phyloP scores from a whole-genome alignment of 225 moss, liverwort and hornwort species.

The Antitrichia curtipendula region DNA sequence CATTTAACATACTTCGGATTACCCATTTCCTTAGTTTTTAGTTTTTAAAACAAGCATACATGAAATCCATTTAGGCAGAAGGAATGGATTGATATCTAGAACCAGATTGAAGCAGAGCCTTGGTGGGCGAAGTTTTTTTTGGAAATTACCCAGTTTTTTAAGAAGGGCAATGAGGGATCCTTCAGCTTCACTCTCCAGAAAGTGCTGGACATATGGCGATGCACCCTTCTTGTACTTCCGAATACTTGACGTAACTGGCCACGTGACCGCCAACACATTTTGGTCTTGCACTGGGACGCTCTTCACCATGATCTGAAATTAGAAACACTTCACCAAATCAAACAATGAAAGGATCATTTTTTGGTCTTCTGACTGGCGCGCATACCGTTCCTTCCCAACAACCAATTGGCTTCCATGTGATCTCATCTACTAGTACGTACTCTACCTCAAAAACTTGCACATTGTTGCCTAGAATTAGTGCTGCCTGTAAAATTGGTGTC shows the following conservation, averaged over 20 bases:
- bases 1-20: background rate
- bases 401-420: background rate
- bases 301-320: slow-evolving; percentile 67
- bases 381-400: background rate
- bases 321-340: background rate
- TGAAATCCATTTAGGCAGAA: background rate
- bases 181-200: slow-evolving; percentile 80
- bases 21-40: background rate
- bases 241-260: slow-evolving; percentile 64
- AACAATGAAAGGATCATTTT: background rate
- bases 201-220: slow-evolving; percentile 67
- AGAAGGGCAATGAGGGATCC: slow-evolving; percentile 85
- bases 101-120: background rate
- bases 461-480: background rate
- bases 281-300: slow-evolving; percentile 72
- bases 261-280: slow-evolving; percentile 53
- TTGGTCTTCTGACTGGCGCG: background rate
- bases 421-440: background rate
- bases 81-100: background rate
- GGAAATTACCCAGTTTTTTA: slow-evolving; percentile 41
- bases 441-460: background rate
- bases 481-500: background rate
- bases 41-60: background rate
- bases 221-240: slow-evolving; percentile 63
- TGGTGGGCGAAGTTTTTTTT: background rate